phyloP scores from a whole-genome alignment of 345 rosid species.

The Sapria himalayana region DNA sequence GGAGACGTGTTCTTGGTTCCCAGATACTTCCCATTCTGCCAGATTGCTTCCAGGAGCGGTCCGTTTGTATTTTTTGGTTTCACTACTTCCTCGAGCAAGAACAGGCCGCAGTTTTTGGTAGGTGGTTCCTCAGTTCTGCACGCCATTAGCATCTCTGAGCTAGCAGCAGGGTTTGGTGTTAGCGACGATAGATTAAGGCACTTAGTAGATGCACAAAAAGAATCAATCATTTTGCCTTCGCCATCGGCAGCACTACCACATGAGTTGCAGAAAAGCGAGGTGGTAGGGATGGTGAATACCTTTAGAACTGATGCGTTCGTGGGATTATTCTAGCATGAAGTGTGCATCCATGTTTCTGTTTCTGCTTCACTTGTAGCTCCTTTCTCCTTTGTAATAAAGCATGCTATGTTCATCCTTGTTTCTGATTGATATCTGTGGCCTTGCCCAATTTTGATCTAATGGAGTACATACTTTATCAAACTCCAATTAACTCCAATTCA shows the following conservation, averaged over 20 bases:
- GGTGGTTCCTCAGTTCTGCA: constrained; percentile 43
- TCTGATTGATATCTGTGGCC: too few relatives aligned
- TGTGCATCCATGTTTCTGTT: too few relatives aligned
- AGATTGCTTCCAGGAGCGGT: constrained; percentile 38
- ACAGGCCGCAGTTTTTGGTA: constrained; percentile 61
- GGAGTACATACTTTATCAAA: too few relatives aligned
- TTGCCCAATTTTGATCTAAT: too few relatives aligned
- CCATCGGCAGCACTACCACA: constrained; percentile 30
- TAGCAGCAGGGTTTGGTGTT: constrained; percentile 39
- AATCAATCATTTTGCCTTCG: constrained; percentile 47
- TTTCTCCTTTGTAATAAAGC: too few relatives aligned
- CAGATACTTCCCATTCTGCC: constrained; percentile 69
- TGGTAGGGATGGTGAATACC: constrained; percentile 2
- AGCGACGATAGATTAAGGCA: constrained; percentile 17
- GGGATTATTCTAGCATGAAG: too few relatives aligned
- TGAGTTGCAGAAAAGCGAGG: constrained; percentile 3
- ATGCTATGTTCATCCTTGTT: too few relatives aligned
- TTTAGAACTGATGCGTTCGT: too few relatives aligned
- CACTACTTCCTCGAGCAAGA: constrained; percentile 60
- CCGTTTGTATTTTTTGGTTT: constrained; percentile 68
- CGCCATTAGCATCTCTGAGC: constrained; percentile 21
- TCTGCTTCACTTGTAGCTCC: too few relatives aligned
- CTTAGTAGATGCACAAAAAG: constrained; percentile 26
- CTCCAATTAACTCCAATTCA: too few relatives aligned
- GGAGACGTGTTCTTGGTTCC: constrained; percentile 74